These are phyloP conservation scores for Fraxinus platypoda DNA, from an alignment of 305 asterid genomes.

Conservation along the genomic window DNA sequence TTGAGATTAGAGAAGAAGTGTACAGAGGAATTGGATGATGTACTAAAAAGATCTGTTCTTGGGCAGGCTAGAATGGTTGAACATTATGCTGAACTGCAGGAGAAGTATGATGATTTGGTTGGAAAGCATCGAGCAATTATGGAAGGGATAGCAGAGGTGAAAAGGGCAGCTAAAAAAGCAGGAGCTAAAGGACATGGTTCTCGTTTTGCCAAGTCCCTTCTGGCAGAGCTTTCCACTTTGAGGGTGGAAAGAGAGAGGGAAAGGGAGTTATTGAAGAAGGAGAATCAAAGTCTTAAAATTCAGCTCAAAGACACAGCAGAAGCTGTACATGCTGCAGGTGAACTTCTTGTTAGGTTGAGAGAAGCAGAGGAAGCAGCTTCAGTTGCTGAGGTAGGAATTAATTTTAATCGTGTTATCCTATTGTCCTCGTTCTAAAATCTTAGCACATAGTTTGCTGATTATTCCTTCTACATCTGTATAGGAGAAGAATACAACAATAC, in stretches of 20 bases:
- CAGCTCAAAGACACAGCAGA: constrained; percentile 94
- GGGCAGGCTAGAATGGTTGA: constrained; percentile 86
- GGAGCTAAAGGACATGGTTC: constrained; percentile 85
- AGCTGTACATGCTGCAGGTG: constrained; percentile 97
- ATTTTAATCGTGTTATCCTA: background rate
- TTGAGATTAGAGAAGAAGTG: constrained; percentile 66
- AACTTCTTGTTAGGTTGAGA: constrained; percentile 76
- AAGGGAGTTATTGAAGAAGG: constrained; percentile 66
- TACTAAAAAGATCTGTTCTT: constrained; percentile 62
- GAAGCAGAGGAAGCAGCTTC: constrained; percentile 91
- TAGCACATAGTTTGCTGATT: background rate
- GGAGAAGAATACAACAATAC: constrained; percentile 51
- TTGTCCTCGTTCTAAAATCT: background rate
- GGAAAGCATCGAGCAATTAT: constrained; percentile 63
- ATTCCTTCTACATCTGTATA: constrained; percentile 21
- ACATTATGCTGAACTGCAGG: constrained; percentile 86
- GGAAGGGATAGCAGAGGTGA: constrained; percentile 80
- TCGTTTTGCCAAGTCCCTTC: constrained; percentile 72
- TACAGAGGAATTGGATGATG: constrained; percentile 86
- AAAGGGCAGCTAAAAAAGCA: constrained; percentile 82
- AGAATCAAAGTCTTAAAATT: constrained; percentile 60
- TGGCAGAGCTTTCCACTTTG: constrained; percentile 83
- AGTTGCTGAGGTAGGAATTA: constrained; percentile 62
- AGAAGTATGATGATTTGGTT: constrained; percentile 66
- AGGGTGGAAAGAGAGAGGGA: constrained; percentile 84